Conservation (phyloP, 2,329 filamentous ascomycete genomes). For the Fusarium burgessii region DNA sequence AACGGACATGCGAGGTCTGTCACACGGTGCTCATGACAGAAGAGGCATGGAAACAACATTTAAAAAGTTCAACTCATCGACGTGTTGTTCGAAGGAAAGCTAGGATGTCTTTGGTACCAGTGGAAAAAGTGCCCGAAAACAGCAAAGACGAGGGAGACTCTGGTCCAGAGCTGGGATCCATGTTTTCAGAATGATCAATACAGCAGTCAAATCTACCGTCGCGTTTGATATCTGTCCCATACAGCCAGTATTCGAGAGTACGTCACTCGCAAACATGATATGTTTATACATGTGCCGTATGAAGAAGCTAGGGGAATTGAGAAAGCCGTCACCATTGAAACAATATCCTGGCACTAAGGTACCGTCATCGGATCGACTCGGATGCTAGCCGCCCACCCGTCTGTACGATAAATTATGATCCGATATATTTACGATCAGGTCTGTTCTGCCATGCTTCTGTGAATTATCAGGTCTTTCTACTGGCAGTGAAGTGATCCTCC, state of each 20-base stretch:
- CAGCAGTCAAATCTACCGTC: not conserved
- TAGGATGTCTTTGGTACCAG: conserved; percentile 52
- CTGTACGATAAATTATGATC: not conserved
- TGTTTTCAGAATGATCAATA: conserved; percentile 44
- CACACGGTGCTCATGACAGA: conserved; percentile 71
- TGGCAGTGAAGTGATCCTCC: not conserved
- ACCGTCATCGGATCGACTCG: conserved; percentile 1
- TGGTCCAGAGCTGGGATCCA: conserved; percentile 46
- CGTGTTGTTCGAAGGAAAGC: conserved; percentile 52
- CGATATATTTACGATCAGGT: not conserved
- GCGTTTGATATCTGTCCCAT: not conserved
- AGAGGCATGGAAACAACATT: conserved; percentile 57
- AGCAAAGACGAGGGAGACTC: conserved; percentile 34
- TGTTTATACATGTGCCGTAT: not conserved
- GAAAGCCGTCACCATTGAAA: not conserved
- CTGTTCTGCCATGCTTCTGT: not conserved
- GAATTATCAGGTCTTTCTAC: not conserved
- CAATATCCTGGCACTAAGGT: not conserved
- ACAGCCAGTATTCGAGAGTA: not conserved
- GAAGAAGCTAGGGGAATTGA: not conserved
- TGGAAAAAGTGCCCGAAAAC: conserved; percentile 38
- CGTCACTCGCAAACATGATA: not conserved
- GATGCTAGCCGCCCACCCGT: not conserved
- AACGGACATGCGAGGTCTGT: conserved; percentile 79
- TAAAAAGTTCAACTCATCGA: conserved; percentile 54